Base-by-base conservation (phyloP, 2,329 filamentous ascomycete genomes). In the Fusarium chaquense region DNA sequence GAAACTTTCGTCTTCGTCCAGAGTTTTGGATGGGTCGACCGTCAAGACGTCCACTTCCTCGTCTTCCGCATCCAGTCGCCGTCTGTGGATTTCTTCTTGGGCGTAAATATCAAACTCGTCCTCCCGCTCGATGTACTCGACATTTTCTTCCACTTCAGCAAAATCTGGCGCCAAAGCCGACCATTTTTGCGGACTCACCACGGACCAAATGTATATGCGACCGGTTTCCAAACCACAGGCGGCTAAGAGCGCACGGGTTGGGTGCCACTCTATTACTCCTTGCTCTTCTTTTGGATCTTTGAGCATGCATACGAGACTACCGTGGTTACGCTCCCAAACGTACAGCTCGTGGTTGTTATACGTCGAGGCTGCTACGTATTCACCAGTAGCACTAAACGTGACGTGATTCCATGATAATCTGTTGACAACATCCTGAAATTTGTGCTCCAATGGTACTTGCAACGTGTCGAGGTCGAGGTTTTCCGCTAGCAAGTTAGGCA, bases 311-410 rank as follows among this genome's bases (percentile, higher is more conserved):
- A 98, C 94, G 60, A 99, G 83, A 80, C 93, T 97, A 52, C 96
- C 96, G 75, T 97, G 93, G 58, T 91, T 92, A 57, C 96, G 90
- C 81, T 99, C 96, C 96, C 95, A 98, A 30, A 98, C 94, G 80
- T 98, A 98, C 69, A 99, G 92, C 80, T 99, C 95, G 75, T 98
- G 94, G 76, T 99, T 99, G 85, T 98, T 98, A 79, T 94, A 97
- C 3, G 96, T 98, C 28, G 94, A 97, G 1, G 97, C 96, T 26
- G 94, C 94, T 41, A 99, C 94, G 77, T 98, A 98, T 80, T 99
- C 96, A 54, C 94, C 94, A 0, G 93, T 96, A 1, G 93, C 91
- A 76, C 93, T 97, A 78, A 99, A 98, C 0, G 94, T 94, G 62
- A 97, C 94, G 76, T 98, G 94, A 76, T 98, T 99, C 96, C 96